These are phyloP conservation scores for Herpotrichia juniperi DNA, from an alignment of 2,329 filamentous ascomycete genomes.

Conservation along the genomic window DNA sequence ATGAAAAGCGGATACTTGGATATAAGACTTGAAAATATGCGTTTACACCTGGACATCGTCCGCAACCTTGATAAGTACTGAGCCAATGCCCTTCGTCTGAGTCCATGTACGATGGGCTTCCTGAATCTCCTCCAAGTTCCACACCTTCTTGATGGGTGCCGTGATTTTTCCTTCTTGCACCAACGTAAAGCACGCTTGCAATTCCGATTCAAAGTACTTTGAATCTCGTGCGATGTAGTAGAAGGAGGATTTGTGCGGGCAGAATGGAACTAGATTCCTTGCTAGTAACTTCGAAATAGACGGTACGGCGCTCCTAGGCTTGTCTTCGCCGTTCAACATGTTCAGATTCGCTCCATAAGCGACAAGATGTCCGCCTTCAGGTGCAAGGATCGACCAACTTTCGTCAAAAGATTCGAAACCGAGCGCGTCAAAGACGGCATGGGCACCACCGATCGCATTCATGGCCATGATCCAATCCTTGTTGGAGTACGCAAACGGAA, in stretches of 20 bases:
- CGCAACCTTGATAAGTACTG: not conserved
- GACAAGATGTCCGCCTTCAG: constrained; percentile 44
- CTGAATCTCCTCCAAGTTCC: constrained; percentile 32
- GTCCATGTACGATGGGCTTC: constrained; percentile 34
- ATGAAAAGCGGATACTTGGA: too few species aligned
- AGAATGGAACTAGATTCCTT: constrained; percentile 28
- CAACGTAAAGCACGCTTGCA: constrained; percentile 26
- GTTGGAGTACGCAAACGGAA: constrained; percentile 55
- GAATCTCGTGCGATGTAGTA: constrained; percentile 33
- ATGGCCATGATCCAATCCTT: constrained; percentile 58
- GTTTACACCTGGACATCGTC: too few species aligned
- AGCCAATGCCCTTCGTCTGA: constrained; percentile 29
- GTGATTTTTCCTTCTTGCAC: constrained; percentile 24
- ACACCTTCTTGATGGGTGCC: constrained; percentile 33
- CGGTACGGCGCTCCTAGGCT: constrained; percentile 13
- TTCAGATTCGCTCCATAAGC: constrained; percentile 34
- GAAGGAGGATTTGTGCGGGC: constrained; percentile 31
- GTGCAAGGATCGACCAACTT: constrained; percentile 52
- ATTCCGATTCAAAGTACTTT: constrained; percentile 31
- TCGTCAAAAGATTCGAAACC: constrained; percentile 60
- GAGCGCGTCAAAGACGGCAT: constrained; percentile 57
- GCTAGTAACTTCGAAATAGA: constrained; percentile 31
- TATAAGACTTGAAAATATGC: too few species aligned
- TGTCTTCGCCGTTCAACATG: constrained; percentile 27
- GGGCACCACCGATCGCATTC: constrained; percentile 53